Evolutionary conservation across 2,329 filamentous ascomycete genomes (phyloP).

Genomic region (Claviceps pazoutovae): DNA sequence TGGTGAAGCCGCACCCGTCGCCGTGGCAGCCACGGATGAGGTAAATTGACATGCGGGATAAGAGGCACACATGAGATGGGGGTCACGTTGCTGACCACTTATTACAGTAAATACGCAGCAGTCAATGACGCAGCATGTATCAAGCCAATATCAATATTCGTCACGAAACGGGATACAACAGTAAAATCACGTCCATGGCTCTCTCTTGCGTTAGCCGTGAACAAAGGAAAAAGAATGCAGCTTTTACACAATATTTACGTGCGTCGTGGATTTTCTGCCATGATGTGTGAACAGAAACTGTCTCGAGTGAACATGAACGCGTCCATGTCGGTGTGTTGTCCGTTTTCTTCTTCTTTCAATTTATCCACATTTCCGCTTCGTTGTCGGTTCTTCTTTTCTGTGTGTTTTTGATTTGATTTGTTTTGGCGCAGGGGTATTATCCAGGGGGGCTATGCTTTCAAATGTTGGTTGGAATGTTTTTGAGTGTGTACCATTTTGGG

Average conservation of each 20-base stretch:
- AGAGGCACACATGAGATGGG: not conserved
- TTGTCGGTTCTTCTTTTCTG: not conserved
- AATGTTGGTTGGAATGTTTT: not conserved
- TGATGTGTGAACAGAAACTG: not conserved
- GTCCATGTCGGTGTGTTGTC: not conserved
- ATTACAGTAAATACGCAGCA: not conserved
- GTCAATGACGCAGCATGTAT: too few relatives aligned
- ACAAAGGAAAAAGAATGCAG: not conserved
- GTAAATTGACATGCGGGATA: slow-evolving; percentile 9
- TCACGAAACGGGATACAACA: not conserved
- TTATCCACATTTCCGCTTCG: not conserved
- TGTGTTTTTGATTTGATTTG: not conserved
- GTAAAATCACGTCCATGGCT: not conserved
- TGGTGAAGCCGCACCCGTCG: slow-evolving; percentile 5
- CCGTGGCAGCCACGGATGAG: slow-evolving; percentile 17
- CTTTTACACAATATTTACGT: not conserved
- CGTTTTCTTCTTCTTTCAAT: not conserved
- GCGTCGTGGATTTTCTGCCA: not conserved
- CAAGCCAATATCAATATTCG: too few relatives aligned
- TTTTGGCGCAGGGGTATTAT: slow-evolving; percentile 1
- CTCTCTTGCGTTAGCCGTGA: not conserved
- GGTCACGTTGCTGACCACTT: not conserved
- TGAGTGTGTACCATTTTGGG: too few relatives aligned
- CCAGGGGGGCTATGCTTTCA: not conserved
- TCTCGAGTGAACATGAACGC: not conserved